These are phyloP conservation scores for Chlorella sp. DNA, from an alignment of 139 green algal species.

Conservation along the genomic window DNA sequence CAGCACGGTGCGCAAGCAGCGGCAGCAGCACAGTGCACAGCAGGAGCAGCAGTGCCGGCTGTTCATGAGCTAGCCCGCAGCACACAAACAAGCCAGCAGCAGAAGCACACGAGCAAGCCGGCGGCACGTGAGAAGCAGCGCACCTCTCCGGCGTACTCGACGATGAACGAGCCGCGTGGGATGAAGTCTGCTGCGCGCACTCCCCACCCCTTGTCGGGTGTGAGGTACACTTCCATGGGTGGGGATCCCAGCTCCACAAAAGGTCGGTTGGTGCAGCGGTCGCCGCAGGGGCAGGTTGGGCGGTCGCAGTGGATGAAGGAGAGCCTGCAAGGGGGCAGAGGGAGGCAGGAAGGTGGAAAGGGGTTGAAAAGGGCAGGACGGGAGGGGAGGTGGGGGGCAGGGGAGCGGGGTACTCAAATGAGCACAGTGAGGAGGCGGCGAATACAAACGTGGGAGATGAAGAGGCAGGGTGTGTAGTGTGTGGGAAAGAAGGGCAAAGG, in stretches of 20 bases:
- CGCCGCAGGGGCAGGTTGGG: constrained; percentile 77
- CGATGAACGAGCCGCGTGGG: constrained; percentile 72
- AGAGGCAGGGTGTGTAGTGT: no score
- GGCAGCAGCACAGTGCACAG: neutral
- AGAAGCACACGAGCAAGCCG: neutral
- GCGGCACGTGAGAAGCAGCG: neutral
- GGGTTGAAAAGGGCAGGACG: neutral
- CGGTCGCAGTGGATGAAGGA: constrained; percentile 83
- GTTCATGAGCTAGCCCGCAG: neutral
- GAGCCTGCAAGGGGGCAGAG: constrained; percentile 11
- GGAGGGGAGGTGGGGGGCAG: neutral
- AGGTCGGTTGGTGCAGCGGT: constrained; percentile 79
- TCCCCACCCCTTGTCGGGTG: constrained; percentile 76
- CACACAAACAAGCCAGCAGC: neutral
- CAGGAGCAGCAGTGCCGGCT: neutral
- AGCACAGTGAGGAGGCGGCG: no score
- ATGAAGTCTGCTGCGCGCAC: constrained; percentile 67
- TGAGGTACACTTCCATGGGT: constrained; percentile 78
- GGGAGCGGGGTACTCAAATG: no score
- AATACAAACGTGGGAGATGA: no score
- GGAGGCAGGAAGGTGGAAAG: neutral
- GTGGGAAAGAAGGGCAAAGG: no score
- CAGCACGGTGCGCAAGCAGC: no score
- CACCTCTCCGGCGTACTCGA: constrained; percentile 89
- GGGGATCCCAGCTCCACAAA: constrained; percentile 76